Base-by-base conservation (phyloP, 2,329 filamentous ascomycete species). In the Ustulina deusta region DNA sequence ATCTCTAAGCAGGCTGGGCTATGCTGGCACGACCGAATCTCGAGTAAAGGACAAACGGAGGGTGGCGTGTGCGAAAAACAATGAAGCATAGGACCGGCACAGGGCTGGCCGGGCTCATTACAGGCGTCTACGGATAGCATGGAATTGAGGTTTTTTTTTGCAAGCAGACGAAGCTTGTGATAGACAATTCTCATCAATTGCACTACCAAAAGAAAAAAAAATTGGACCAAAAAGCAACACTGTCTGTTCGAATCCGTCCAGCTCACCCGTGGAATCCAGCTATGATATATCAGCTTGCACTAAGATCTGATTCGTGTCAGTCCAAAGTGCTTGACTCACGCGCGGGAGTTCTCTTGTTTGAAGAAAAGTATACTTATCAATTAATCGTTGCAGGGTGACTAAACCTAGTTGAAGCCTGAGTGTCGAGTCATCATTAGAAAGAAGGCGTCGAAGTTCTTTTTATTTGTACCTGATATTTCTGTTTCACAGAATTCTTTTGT, bases 41-140 rank as follows among this genome's bases (percentile, higher is more conserved):
- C 66, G n/a, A 51, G 54, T 56, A 63, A 71, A 56, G 66, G 55
- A 69, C 69, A 65, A 66, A 68, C 62, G 60, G 63, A 66, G 34
- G 59, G 66, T 62, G 66, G 70, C 61, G 66, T 69, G 64, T 63
- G 68, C 66, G 68, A 68, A 51, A 69, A 65, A 64, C 60, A 65
- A 71, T 69, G 68, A 72, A 73, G 74, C 73, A 74, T 74, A 72
- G 71, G 73, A 74, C 73, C 74, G 72, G 71, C 75, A 74, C 69
- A 59, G 74, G 74, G 72, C 74, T 76, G 75, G 74, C 72, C 71
- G 71, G 74, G 64, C 74, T 75, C 81, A 83, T 80, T 78, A 83
- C 80, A 80, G 85, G 85, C 85, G 84, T 87, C 83, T 83, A 81
- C 82, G 83, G 82, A 84, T 83, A 84, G 81, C 82, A 84, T 83